Evolutionary conservation across 805 yeast genomes (phyloP).

Genomic region (Wickerhamomyces subpelliculosus): DNA sequence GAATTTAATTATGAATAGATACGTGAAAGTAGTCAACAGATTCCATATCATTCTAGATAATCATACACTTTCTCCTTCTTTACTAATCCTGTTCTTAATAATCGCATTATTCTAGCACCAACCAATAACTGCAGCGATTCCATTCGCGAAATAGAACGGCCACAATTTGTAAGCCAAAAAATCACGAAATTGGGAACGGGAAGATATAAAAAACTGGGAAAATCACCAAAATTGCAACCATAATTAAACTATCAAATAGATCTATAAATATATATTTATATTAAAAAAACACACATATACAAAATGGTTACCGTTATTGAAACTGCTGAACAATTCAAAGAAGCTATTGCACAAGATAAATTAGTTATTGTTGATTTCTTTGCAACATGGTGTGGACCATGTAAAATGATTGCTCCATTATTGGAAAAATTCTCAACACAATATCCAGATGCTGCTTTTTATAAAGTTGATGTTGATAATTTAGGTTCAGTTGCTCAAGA

Average conservation of each 20-base stretch:
- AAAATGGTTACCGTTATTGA: conserved; percentile 50
- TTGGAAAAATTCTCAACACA: conserved; percentile 68
- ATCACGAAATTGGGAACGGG: background rate
- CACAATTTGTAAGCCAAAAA: conserved; percentile 5
- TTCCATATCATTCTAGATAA: no score
- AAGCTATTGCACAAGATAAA: conserved; percentile 54
- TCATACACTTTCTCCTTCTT: no score
- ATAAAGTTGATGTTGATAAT: conserved; percentile 90
- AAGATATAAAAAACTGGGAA: background rate
- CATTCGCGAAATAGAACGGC: background rate
- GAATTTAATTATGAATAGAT: no score
- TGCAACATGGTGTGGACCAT: conserved; percentile 99
- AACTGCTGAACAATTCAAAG: conserved; percentile 55
- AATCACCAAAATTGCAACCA: background rate
- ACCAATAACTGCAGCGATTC: background rate
- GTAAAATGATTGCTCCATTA: conserved; percentile 95
- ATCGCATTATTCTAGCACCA: no score
- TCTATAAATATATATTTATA: background rate
- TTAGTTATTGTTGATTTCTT: conserved; percentile 91
- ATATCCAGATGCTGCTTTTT: conserved; percentile 64
- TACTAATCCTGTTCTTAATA: no score
- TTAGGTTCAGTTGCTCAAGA: conserved; percentile 69
- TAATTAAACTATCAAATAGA: background rate
- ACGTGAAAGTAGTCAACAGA: no score
- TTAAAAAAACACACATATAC: background rate